Percentiles rank a stretch among this genome's conserved stretches.
phyloP scores from a whole-genome alignment of 2,329 filamentous ascomycete genomes.

The Penicillium sp. region DNA sequence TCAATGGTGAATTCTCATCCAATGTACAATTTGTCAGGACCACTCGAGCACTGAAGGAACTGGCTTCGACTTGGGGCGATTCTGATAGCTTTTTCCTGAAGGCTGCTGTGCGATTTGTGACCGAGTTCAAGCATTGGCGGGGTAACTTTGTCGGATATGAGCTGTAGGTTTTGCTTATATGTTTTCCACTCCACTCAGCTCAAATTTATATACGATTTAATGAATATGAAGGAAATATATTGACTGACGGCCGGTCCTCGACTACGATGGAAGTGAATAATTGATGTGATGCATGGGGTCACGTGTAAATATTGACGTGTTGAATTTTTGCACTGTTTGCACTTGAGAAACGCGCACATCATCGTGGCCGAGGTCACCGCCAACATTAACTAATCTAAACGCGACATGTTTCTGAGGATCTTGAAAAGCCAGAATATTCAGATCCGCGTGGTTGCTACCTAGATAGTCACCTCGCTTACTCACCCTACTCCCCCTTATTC shows the following conservation, averaged over 20 bases:
- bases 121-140: constrained; percentile 61
- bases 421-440: background rate
- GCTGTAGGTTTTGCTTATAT: background rate
- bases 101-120: constrained; percentile 49
- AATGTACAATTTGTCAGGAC: constrained; percentile 88
- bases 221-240: background rate
- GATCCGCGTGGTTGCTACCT: background rate
- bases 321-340: constrained; percentile 12
- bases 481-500: background rate
- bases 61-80: constrained; percentile 43
- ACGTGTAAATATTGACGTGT: background rate
- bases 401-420: background rate
- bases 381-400: background rate
- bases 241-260: background rate
- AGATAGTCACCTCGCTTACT: background rate
- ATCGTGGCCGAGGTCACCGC: background rate
- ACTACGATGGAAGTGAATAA: too few species aligned
- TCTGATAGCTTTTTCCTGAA: constrained; percentile 47
- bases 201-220: background rate
- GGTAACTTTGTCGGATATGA: constrained; percentile 46
- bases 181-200: background rate
- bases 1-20: constrained; percentile 63
- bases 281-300: background rate
- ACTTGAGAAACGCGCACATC: background rate
- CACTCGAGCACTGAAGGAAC: constrained; percentile 54